phyloP scores from a whole-genome alignment of 495 filamentous ascomycete species.

The Aspergillus leporis region DNA sequence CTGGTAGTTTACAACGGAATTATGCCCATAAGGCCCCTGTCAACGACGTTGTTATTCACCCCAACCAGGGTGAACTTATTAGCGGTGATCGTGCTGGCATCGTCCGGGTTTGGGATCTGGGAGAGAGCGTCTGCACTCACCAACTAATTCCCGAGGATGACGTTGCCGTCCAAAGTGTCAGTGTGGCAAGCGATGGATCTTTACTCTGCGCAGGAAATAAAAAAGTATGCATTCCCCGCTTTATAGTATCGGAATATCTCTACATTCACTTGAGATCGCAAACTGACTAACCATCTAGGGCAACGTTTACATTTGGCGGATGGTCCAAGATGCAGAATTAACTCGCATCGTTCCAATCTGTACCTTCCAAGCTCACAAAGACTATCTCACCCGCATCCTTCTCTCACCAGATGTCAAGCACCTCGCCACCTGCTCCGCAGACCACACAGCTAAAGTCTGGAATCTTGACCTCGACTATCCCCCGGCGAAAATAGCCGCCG shows the following conservation, averaged over 20 bases:
- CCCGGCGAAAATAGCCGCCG: conserved; percentile 46
- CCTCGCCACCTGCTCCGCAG: conserved; percentile 93
- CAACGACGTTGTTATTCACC: conserved; percentile 94
- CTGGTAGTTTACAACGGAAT: conserved; percentile 83
- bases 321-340: conserved; percentile 77
- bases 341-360: conserved; percentile 89
- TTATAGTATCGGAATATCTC: not conserved
- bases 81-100: conserved; percentile 92
- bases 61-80: conserved; percentile 96
- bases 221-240: conserved; percentile 50
- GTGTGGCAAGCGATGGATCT: conserved; percentile 90
- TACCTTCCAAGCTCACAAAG: conserved; percentile 87
- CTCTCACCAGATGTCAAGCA: conserved; percentile 97
- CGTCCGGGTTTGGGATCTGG: conserved; percentile 93
- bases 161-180: conserved; percentile 87
- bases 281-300: conserved; percentile 55
- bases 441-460: conserved; percentile 98
- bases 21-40: conserved; percentile 85
- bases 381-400: conserved; percentile 93
- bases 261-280: not conserved
- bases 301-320: conserved; percentile 95
- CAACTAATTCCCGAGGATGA: conserved; percentile 97
- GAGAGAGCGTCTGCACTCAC: conserved; percentile 95
- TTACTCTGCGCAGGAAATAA: conserved; percentile 97
- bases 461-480: conserved; percentile 64